Conservation (phyloP, 805 yeast species). For the Yarrowia bubula region DNA sequence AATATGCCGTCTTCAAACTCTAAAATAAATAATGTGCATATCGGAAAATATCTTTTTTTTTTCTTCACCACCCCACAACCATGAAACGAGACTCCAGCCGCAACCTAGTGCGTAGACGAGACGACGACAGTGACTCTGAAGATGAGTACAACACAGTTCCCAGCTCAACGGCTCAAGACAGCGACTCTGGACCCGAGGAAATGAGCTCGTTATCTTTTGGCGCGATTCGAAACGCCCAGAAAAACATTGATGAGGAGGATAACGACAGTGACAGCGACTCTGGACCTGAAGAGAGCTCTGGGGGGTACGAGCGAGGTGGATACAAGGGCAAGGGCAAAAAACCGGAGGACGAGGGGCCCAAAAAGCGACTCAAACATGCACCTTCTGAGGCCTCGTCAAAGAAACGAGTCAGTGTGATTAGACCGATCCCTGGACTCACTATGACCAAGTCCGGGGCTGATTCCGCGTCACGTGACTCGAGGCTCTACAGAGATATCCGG, state of each 20-base stretch:
- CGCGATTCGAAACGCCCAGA: constrained; percentile 36
- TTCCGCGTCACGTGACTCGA: constrained; percentile 13
- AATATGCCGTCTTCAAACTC: not conserved
- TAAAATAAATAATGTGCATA: not conserved
- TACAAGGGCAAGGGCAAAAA: not conserved
- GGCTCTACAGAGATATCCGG: constrained; percentile 72
- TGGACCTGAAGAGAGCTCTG: constrained; percentile 30
- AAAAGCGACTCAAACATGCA: constrained; percentile 70
- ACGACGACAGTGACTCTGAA: constrained; percentile 11
- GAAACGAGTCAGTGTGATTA: constrained; percentile 61
- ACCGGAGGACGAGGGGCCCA: constrained; percentile 19
- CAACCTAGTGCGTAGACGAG: constrained; percentile 7
- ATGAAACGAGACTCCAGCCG: constrained; percentile 20
- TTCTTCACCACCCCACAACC: not conserved
- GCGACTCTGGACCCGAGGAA: constrained; percentile 24
- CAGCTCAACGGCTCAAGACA: not conserved
- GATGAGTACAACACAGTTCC: not conserved
- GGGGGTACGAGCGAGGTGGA: constrained; percentile 30
- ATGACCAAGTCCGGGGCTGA: constrained; percentile 37
- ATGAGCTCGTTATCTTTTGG: constrained; percentile 34
- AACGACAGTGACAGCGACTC: constrained; percentile 16
- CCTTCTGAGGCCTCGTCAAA: constrained; percentile 80
- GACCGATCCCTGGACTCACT: constrained; percentile 57
- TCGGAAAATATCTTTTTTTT: not conserved
- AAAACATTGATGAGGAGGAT: constrained; percentile 30